Evolutionary conservation across 495 filamentous ascomycete genomes (phyloP), one percentile per base, ranked within the genome.

Genomic region (Hyphodiscus hymeniophilus): DNA sequence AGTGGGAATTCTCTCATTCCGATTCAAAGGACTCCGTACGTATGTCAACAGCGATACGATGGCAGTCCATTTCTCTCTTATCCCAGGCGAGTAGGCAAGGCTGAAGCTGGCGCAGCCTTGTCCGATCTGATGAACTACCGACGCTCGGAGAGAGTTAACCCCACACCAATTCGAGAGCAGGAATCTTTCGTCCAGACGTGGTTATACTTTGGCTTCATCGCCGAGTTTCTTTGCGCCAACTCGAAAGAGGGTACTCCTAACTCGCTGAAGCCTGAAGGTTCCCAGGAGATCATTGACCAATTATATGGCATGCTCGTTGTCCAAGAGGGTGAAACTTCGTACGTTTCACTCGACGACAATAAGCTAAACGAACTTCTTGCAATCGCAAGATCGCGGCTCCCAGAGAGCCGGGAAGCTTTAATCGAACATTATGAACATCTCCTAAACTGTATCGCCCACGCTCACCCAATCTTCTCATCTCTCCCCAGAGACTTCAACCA

Each of bases 121-220:
- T 32, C 18, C 24, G 38, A 30, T 46, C 10, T 26, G 17, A 38
- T 39, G 1, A 38, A 42, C 7, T 32, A 39, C 30, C 8, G 17
- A 16, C 17, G 32, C 15, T 11, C 21, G 35, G 46, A 44, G 39
- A 17, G 20, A 35, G 30, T 22, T 7, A 28, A 49, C 35, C 46
- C 45, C 7, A 42, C 33, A 3, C 51, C 45, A 6, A 16, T 40
- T 10, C 13, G 10, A 12, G 51, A 44, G 10, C 23, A 32, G 11
- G 51, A 54, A 15, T 6, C 18, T 1, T 54, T 54, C 39, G 42
- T 44, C 18, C 51, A 54, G 33, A 49, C 46, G 4, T 54, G 51
- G 51, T 26, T 54, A 7, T 50, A 35, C 22, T 54, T 54, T 46
- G 51, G 51, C 11, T 28, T 54, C 10, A 3, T 54, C n/a, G 13